Conservation (phyloP, 2,329 filamentous ascomycete species). For the Trichophyton verrucosum region DNA sequence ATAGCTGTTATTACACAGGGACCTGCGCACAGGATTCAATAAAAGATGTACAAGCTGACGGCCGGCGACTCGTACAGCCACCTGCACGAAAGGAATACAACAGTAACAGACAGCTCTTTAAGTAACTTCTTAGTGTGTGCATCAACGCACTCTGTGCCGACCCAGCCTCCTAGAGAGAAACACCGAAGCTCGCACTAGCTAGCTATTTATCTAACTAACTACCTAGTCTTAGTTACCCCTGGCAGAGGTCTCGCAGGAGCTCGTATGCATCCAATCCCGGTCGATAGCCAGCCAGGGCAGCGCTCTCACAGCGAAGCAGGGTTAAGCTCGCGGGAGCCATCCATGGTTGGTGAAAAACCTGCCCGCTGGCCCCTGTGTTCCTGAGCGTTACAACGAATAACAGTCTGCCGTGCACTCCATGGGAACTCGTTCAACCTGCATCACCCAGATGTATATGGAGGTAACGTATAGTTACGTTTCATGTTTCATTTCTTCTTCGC, state of each 20-base stretch:
- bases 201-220: too few species aligned
- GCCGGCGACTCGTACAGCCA: neutral
- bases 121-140: too few species aligned
- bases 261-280: neutral
- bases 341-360: neutral
- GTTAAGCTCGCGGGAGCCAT: neutral
- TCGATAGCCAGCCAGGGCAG: neutral
- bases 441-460: too few species aligned
- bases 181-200: too few species aligned
- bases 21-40: neutral
- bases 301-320: neutral
- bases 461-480: too few species aligned
- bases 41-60: neutral
- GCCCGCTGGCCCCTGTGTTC: neutral
- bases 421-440: too few species aligned
- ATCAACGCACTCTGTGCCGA: too few species aligned
- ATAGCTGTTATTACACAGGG: neutral
- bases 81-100: neutral
- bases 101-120: too few species aligned
- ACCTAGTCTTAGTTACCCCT: neutral
- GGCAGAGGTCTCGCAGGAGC: neutral
- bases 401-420: neutral
- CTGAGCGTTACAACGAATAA: neutral
- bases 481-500: constrained; percentile 34
- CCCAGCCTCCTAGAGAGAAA: too few species aligned